These are phyloP conservation scores for Microsporum audouinii DNA, from an alignment of 2,329 filamentous ascomycete species.

Conservation along the genomic window DNA sequence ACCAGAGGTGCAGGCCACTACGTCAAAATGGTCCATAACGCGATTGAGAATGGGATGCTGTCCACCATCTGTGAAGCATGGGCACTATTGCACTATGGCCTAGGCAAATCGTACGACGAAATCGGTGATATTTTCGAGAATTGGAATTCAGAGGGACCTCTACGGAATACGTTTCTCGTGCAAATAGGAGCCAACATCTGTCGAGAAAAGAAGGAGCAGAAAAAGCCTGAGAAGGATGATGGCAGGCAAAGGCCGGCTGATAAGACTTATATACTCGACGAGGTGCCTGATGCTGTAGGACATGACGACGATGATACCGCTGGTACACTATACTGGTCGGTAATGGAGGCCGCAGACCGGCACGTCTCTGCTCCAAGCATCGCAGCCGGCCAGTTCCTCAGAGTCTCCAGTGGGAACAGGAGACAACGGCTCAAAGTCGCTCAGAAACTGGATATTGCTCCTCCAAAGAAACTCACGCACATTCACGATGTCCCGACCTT, in stretches of 20 bases:
- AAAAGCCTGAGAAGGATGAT: neutral
- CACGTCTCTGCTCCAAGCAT: conserved; percentile 56
- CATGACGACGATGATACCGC: conserved; percentile 57
- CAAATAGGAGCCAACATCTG: conserved; percentile 53
- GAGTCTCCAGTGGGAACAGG: conserved; percentile 52
- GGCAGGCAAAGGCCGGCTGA: conserved; percentile 19
- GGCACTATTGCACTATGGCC: conserved; percentile 48
- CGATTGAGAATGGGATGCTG: conserved; percentile 63
- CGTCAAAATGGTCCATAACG: conserved; percentile 67
- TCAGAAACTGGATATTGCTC: conserved; percentile 37
- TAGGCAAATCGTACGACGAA: conserved; percentile 50
- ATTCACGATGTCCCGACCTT: conserved; percentile 34
- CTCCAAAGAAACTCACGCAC: conserved; percentile 25
- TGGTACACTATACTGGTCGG: conserved; percentile 56
- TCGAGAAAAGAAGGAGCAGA: conserved; percentile 36
- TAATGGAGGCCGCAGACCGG: conserved; percentile 48
- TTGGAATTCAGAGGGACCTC: conserved; percentile 50
- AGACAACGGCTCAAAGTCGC: conserved; percentile 43
- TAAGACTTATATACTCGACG: conserved; percentile 44
- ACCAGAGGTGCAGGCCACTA: conserved; percentile 56
- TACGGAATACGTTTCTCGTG: conserved; percentile 51
- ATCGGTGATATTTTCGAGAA: conserved; percentile 48
- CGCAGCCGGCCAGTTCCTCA: conserved; percentile 50
- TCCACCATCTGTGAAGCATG: conserved; percentile 53
- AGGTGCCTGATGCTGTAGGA: conserved; percentile 58